Conservation (phyloP, 768 basidiomycete genomes). For the Hygrocybe coccinea region DNA sequence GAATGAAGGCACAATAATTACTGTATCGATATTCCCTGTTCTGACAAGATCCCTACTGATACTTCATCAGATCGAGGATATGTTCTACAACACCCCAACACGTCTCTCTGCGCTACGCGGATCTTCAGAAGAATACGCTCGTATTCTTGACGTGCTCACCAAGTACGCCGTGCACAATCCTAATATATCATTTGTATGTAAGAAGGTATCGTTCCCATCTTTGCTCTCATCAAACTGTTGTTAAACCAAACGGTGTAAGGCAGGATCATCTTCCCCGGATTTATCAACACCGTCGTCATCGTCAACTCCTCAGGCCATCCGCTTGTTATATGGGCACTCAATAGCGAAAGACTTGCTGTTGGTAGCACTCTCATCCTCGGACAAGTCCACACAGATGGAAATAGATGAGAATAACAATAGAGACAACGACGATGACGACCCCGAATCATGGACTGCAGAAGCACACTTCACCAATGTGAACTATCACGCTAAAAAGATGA, state of each 20-base stretch:
- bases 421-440: constrained; percentile 27
- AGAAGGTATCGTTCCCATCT: constrained; percentile 55
- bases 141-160: constrained; percentile 87
- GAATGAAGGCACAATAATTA: constrained; percentile 89
- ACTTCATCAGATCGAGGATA: constrained; percentile 73
- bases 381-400: constrained; percentile 20
- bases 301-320: constrained; percentile 63
- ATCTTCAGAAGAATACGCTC: constrained; percentile 84
- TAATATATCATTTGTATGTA: constrained; percentile 81
- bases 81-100: constrained; percentile 91
- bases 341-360: constrained; percentile 73
- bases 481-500: constrained; percentile 81
- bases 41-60: background rate
- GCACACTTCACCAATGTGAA: constrained; percentile 82
- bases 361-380: constrained; percentile 34
- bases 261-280: constrained; percentile 69
- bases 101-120: constrained; percentile 81
- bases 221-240: constrained; percentile 7
- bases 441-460: constrained; percentile 64
- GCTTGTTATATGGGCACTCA: constrained; percentile 72
- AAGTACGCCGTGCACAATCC: constrained; percentile 95
- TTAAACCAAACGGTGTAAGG: constrained; percentile 39
- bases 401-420: constrained; percentile 29
- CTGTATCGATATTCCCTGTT: constrained; percentile 41
- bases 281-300: constrained; percentile 73